Evolutionary conservation across 164 flowering plant genomes (phyloP).

Genomic region (Buxus sempervirens): DNA sequence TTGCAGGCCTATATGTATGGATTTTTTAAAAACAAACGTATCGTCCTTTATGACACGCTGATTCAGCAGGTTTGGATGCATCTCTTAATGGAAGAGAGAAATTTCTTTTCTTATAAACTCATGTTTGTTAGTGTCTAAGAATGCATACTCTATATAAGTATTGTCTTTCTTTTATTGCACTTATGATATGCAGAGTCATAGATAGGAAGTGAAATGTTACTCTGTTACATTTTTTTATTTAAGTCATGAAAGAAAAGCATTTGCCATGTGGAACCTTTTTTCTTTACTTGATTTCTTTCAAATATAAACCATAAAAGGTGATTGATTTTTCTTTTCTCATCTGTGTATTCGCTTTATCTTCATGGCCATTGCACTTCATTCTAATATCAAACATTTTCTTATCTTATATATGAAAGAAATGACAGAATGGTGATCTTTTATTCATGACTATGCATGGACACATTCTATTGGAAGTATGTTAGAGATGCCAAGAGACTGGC

Average conservation of each 20-base stretch:
- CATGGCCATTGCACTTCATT: not conserved
- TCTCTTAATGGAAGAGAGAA: not conserved
- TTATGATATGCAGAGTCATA: not conserved
- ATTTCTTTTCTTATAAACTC: not conserved
- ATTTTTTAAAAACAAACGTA: conserved; percentile 94
- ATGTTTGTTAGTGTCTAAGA: not conserved
- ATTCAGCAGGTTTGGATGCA: conserved; percentile 79
- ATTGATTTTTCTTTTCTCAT: not conserved
- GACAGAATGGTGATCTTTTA: not conserved
- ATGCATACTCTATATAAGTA: not conserved
- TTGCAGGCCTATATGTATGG: conserved; percentile 99
- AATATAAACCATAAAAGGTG: not conserved
- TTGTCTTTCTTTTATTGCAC: not conserved
- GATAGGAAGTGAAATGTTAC: not conserved
- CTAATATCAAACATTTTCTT: too few relatives aligned
- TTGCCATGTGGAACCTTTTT: not conserved
- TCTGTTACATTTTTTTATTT: not conserved
- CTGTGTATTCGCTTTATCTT: too few relatives aligned
- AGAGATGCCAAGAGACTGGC: too few relatives aligned
- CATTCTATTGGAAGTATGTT: not conserved
- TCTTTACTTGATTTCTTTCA: not conserved
- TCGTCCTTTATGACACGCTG: conserved; percentile 94
- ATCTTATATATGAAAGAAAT: too few relatives aligned
- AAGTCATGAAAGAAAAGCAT: not conserved
- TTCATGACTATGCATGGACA: not conserved